Conservation (phyloP, 768 basidiomycete genomes). For the Phanerochaete sordida region DNA sequence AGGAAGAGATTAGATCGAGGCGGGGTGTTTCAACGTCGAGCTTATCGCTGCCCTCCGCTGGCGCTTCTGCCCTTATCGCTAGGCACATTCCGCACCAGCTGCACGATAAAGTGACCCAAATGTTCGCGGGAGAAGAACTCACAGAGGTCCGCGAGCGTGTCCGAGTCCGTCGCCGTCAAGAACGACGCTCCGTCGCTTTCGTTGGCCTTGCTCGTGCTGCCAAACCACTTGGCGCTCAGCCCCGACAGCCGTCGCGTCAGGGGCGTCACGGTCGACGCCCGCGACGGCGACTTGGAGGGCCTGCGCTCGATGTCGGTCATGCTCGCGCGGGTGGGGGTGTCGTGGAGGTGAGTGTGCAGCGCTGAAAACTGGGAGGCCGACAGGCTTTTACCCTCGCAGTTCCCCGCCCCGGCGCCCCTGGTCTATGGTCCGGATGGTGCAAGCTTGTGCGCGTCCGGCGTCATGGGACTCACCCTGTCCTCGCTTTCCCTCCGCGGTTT, state of each 20-base stretch:
- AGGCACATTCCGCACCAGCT: not conserved
- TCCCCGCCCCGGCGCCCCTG: not conserved
- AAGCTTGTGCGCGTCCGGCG: conserved; percentile 10
- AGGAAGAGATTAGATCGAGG: not conserved
- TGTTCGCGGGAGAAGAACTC: not conserved
- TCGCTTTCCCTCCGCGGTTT: not conserved
- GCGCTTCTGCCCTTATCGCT: conserved; percentile 3
- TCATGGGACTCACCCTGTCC: conserved; percentile 4
- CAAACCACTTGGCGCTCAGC: conserved; percentile 5
- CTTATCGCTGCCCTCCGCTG: not conserved
- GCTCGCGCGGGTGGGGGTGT: not conserved
- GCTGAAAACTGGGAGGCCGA: not conserved
- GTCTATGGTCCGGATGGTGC: conserved; percentile 9
- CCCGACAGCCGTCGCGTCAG: conserved; percentile 3
- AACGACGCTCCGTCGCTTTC: not conserved
- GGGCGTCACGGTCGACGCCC: not conserved
- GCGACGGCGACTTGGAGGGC: not conserved
- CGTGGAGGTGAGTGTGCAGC: conserved; percentile 1
- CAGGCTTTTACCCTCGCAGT: not conserved
- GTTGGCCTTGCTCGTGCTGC: not conserved
- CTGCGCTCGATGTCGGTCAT: conserved; percentile 13
- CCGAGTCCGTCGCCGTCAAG: not conserved
- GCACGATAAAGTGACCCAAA: not conserved
- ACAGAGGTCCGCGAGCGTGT: conserved; percentile 2
- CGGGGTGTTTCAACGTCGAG: not conserved